Evolutionary conservation across 345 rosid species (phyloP), one percentile per base, ranked within the genome.

Genomic region (Stellera chamaejasme): DNA sequence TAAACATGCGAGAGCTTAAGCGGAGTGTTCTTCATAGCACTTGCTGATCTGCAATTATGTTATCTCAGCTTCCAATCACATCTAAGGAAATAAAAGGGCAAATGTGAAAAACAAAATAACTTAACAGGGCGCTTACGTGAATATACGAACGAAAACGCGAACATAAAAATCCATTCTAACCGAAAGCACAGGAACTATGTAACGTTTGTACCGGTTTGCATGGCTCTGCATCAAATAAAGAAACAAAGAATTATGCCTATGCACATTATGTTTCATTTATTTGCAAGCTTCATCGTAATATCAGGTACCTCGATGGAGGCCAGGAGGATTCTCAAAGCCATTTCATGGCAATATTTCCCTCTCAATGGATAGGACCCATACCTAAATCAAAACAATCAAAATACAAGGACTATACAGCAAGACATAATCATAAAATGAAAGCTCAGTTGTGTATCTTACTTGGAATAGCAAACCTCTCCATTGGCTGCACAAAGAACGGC

Each of bases 401-500:
- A 60, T 46, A 59, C 45, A 59, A 39, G 51, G 66, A 51, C 51
- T 62, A 64, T 26, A 43, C 43, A 59, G 13, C 28, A 68, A 55
- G 48, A 45, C 9, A 55, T 15, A 25, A 26, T 56, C 65, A 19
- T 19, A 43, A 57, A 36, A 52, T 15, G 59, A 51, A 60, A 54
- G 42, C 63, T n/a, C 45, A 16, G 59, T 16, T 50, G 3, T 49
- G 44, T 51, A 59, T 68, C 97, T 83, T 89, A 94, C 99, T 94
- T 94, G 77, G 99, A 87, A 79, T 87, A 94, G 88, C 97, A 94
- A 72, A 85, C 99, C 79, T 94, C 99, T 10, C 95, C 96, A 57
- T 90, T 94, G 57, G 90, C 90, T 63, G 97, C 99, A 73, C 99
- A 94, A 11, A 94, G 85, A 62, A 94, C 99, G 19, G 99, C 99